These are phyloP conservation scores for Carpinus viminea DNA, from an alignment of 306 rosid species.

Conservation along the genomic window DNA sequence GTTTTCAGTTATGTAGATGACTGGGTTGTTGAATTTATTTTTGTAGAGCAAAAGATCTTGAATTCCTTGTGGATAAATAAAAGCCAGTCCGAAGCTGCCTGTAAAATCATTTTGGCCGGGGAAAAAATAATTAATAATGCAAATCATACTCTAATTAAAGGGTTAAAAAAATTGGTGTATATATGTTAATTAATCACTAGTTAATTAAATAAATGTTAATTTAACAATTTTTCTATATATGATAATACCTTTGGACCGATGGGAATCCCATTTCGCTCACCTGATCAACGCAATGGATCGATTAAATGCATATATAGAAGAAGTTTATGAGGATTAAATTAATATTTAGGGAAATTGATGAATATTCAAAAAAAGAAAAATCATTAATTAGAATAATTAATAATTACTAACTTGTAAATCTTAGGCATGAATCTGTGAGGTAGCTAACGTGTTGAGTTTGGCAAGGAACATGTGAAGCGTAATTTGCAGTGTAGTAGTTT, in stretches of 20 bases:
- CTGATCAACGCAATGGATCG: conserved; percentile 19
- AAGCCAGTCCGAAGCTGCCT: conserved; percentile 35
- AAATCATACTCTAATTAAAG: too few relatives aligned
- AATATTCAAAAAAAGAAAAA: too few relatives aligned
- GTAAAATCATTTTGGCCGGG: neutral
- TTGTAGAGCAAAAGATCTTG: conserved; percentile 32
- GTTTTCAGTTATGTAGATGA: conserved; percentile 40
- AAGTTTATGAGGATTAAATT: too few relatives aligned
- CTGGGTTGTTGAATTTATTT: conserved; percentile 33
- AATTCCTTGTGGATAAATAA: conserved; percentile 32
- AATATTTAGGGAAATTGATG: too few relatives aligned
- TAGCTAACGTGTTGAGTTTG: neutral
- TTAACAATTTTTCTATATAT: too few relatives aligned
- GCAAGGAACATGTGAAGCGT: conserved; percentile 17
- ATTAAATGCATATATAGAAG: too few relatives aligned
- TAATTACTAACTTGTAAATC: conserved; percentile 15
- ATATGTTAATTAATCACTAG: too few relatives aligned
- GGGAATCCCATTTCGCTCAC: conserved; percentile 40
- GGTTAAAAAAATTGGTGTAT: too few relatives aligned
- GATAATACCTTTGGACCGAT: conserved; percentile 43
- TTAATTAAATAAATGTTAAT: too few relatives aligned
- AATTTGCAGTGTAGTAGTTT: conserved; percentile 39
- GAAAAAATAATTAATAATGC: neutral
- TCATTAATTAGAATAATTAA: too few relatives aligned
- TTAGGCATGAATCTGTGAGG: conserved; percentile 29